phyloP scores from a whole-genome alignment of 208 protist genomes.

The Porcisia hertigi region DNA sequence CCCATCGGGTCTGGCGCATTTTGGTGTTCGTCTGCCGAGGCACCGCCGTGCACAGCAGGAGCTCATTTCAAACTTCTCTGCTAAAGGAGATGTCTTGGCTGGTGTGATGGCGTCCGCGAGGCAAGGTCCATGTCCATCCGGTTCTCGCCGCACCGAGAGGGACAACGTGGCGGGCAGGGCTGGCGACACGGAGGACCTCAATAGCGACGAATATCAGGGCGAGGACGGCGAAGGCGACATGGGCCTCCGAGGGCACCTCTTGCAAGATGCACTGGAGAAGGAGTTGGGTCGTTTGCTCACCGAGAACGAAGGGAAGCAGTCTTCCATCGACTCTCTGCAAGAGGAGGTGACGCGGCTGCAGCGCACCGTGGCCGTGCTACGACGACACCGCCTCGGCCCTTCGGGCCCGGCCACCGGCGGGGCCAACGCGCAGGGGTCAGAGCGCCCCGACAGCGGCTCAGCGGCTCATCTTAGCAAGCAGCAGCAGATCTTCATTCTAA shows the following conservation, averaged over 20 bases:
- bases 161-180: background rate
- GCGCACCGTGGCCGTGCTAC: constrained; percentile 42
- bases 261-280: constrained; percentile 43
- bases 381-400: constrained; percentile 19
- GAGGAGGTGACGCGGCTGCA: constrained; percentile 47
- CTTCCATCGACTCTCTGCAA: constrained; percentile 32
- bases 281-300: constrained; percentile 63
- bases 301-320: constrained; percentile 52
- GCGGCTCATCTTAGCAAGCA: constrained; percentile 71
- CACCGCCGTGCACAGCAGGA: constrained; percentile 9
- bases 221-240: constrained; percentile 38
- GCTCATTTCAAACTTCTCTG: constrained; percentile 28
- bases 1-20: constrained; percentile 20
- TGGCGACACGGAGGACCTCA: background rate
- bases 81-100: constrained; percentile 37
- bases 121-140: background rate
- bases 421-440: constrained; percentile 2
- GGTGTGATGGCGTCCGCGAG: constrained; percentile 33
- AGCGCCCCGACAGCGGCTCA: constrained; percentile 41
- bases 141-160: background rate
- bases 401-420: background rate
- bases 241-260: constrained; percentile 25
- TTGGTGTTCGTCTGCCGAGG: constrained; percentile 31
- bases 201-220: constrained; percentile 13
- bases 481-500: constrained; percentile 84